These are phyloP conservation scores for Davidsoniella eucalypti DNA, from an alignment of 2,329 filamentous ascomycete species.

Conservation along the genomic window DNA sequence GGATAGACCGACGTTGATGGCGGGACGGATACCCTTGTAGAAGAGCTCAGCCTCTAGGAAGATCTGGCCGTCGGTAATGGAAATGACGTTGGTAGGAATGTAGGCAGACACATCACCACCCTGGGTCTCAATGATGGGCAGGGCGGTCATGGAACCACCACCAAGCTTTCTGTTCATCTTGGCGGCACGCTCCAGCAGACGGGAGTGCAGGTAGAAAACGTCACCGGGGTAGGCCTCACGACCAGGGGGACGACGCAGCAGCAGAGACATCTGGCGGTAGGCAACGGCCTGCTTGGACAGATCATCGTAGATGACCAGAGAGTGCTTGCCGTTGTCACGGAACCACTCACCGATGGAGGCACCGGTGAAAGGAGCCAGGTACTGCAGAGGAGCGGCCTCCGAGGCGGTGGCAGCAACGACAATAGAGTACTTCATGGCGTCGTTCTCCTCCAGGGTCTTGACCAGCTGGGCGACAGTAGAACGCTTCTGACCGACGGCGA, in stretches of 20 bases:
- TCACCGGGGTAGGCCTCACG: constrained; percentile 99
- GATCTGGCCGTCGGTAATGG: constrained; percentile 98
- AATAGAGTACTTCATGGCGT: constrained; percentile 96
- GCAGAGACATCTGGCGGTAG: constrained; percentile 96
- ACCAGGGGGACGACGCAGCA: constrained; percentile 92
- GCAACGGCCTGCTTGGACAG: constrained; percentile 95
- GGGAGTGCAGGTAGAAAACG: constrained; percentile 98
- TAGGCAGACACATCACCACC: constrained; percentile 99
- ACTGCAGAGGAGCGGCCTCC: constrained; percentile 89
- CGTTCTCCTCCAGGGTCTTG: constrained; percentile 99
- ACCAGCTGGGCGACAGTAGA: constrained; percentile 98
- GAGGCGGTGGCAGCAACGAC: constrained; percentile 93
- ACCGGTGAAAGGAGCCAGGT: constrained; percentile 80
- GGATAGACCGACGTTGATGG: constrained; percentile 99
- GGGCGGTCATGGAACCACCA: constrained; percentile 90
- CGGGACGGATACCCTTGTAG: constrained; percentile 99
- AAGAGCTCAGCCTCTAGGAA: constrained; percentile 98
- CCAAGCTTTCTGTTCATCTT: constrained; percentile 96
- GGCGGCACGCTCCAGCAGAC: constrained; percentile 96
- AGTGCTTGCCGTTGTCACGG: constrained; percentile 72
- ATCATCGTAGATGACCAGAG: constrained; percentile 86
- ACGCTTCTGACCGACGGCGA: constrained; percentile 97
- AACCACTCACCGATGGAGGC: constrained; percentile 54
- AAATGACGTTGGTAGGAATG: constrained; percentile 99
- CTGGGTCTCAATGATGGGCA: constrained; percentile 98